Base-by-base conservation (phyloP, 495 filamentous ascomycete genomes). In the Pseudevernia furfuracea region DNA sequence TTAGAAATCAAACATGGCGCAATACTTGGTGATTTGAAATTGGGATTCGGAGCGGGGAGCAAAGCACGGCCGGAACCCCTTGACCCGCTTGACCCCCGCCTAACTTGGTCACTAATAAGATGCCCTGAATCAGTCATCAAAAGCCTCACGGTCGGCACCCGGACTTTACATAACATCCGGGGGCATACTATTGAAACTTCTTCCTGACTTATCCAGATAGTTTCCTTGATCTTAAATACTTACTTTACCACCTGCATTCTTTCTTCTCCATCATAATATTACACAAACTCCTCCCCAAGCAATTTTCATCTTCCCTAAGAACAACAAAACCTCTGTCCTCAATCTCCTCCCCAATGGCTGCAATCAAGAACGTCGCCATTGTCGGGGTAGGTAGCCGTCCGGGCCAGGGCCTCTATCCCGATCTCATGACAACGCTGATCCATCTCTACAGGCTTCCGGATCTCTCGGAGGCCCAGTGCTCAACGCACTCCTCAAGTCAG, bases 391-490 rank as follows among this genome's bases (percentile, higher is more conserved):
- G 63, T 38, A 25, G 32, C 39, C 5, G n/a, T n/a, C 43, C 44
- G 6, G 21, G 44, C 6, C 9, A 25, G 44, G 12, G 44, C 12
- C n/a, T 48, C 44, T 48, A 11, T 48, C 1, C 4, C 9, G 44
- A 48, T 1, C 3, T 17, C n/a, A 36, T 38, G 1, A 58, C 55
- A 58, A 38, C 60, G 41, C 46, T 66, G 10, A 66, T 15, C 46
- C 5, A 52, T 38, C 23, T 19, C 60, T 14, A 28, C 64, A 66
- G 60, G 84, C 78, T 10, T 79, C 77, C 2, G 87, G 88, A 46
- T 81, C 79, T 59, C 74, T 89, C 14, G 88, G 87, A 58, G 73
- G 76, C n/a, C 71, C 81, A 5, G 74, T 87, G 39, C 71, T 88
- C 61, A 68, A 77, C 44, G 79, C 77, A 25, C 78, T 90, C 23